Percentiles rank a stretch among this genome's conserved stretches.
phyloP scores from a whole-genome alignment of 176 grass and related monocot species.

The Raddia guianensis region DNA sequence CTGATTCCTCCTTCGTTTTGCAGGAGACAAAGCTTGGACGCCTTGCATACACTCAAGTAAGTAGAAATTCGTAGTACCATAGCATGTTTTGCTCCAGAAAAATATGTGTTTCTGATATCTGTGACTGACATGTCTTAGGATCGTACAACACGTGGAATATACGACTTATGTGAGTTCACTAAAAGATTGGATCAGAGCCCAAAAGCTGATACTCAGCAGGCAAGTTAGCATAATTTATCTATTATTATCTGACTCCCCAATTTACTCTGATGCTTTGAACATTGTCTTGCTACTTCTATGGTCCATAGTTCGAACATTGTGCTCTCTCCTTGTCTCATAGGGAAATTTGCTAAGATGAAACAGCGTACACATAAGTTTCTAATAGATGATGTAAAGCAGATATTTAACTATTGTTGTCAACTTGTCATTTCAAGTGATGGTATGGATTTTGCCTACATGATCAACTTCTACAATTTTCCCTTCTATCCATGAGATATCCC shows the following conservation, averaged over 20 bases:
- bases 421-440: not conserved
- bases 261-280: not conserved
- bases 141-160: slow-evolving; percentile 68
- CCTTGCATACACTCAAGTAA: slow-evolving; percentile 78
- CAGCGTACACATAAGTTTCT: not conserved
- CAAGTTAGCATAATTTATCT: slow-evolving; percentile 30
- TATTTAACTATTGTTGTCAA: not conserved
- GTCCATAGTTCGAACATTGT: not conserved
- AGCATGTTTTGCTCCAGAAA: slow-evolving; percentile 19
- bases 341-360: not conserved
- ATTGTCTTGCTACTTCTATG: not conserved
- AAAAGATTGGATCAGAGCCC: slow-evolving; percentile 72
- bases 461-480: not conserved
- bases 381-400: not conserved
- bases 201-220: slow-evolving; percentile 58
- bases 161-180: slow-evolving; percentile 77
- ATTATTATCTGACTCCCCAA: slow-evolving; percentile 7
- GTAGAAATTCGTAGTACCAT: slow-evolving; percentile 16
- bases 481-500: not conserved
- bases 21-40: slow-evolving; percentile 88
- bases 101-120: slow-evolving; percentile 25
- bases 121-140: slow-evolving; percentile 56
- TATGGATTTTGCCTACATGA: not conserved
- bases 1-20: slow-evolving; percentile 51
- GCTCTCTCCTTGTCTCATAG: not conserved